Evolutionary conservation across 345 rosid genomes (phyloP).

Genomic region (Aethionema arabicum): DNA sequence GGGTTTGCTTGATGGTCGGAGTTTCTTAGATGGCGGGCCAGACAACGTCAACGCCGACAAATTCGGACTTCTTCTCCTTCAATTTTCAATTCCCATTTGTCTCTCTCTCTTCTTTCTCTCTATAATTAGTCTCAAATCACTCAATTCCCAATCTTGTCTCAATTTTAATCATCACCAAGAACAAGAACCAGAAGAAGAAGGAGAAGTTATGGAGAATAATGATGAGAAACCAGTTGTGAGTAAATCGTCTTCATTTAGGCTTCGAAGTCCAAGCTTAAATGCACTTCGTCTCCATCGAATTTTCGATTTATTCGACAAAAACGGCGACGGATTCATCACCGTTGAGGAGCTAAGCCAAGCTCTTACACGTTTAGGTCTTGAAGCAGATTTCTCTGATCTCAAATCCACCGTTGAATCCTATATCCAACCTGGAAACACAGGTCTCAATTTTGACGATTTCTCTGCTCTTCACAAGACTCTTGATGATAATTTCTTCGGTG

Average conservation of each 20-base stretch:
- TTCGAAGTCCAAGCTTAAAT: conserved; percentile 61
- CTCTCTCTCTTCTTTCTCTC: conserved; percentile 14
- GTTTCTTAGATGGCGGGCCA: conserved; percentile 35
- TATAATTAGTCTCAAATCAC: conserved; percentile 27
- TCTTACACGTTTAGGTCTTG: conserved; percentile 60
- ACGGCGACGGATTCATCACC: conserved; percentile 74
- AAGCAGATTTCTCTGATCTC: conserved; percentile 57
- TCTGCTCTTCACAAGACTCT: conserved; percentile 59
- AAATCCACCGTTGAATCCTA: conserved; percentile 52
- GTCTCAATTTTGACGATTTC: conserved; percentile 68
- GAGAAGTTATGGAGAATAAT: conserved; percentile 19
- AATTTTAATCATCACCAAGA: conserved; percentile 15
- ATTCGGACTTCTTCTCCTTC: conserved; percentile 17
- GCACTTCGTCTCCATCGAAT: conserved; percentile 70
- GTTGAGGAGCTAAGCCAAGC: conserved; percentile 65
- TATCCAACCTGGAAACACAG: conserved; percentile 52
- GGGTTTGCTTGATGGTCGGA: conserved; percentile 1
- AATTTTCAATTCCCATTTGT: not conserved
- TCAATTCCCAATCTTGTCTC: not conserved
- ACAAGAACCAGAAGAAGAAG: conserved; percentile 8
- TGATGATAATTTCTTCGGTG: conserved; percentile 47
- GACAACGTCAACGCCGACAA: conserved; percentile 37
- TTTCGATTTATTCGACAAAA: conserved; percentile 78
- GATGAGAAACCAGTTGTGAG: conserved; percentile 8
- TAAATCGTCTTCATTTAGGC: conserved; percentile 50